Base-by-base conservation (phyloP, 2,329 filamentous ascomycete species). In the Aspergillus terreus region DNA sequence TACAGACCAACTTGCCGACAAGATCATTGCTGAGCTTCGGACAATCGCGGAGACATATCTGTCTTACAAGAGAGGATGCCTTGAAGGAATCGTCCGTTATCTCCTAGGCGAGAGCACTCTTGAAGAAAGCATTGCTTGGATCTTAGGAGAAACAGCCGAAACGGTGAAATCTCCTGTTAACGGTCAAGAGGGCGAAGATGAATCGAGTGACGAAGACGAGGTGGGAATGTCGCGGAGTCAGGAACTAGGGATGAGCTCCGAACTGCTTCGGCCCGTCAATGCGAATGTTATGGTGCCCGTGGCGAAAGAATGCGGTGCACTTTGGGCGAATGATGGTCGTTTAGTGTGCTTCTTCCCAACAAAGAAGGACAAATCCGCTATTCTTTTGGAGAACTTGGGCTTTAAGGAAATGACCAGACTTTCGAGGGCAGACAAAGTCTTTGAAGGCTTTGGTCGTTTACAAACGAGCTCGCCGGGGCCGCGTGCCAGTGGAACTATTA, bases 131-230 rank as follows among this genome's bases (percentile, higher is more conserved):
- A 73, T 82, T 23, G 66, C 69, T 50, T 76, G 68, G 69, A 71
- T 74, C 44, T 71, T 76, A 43, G 82, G 86, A 10, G 79, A 84
- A 57, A 85, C 88, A 57, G 69, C 84, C 6, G 61, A 74, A 58
- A 68, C 72, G 54, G 58, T 76, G 48, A 73, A 77, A 55, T 71
- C 72, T 42, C 68, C 74, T 12, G 57, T 72, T 50, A 67, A 74
- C 46, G 66, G 67, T 15, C 64, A 66, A 44, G 50, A 77, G 35
- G 75, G 71, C 27, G 87, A 88, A 51, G 90, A 94, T 58, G 92
- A 89, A 58, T 96, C 90, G 3, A 95, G 88, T 61, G 87, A 90
- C 56, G 87, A 90, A 54, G 88, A 92, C 58, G 89, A 92, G 51
- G 66, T 76, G 49, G 69, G 71, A 14, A 56, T 72, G 63, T 67